Evolutionary conservation across 2,329 filamentous ascomycete genomes (phyloP).

Genomic region (Fusarium incarnatum): DNA sequence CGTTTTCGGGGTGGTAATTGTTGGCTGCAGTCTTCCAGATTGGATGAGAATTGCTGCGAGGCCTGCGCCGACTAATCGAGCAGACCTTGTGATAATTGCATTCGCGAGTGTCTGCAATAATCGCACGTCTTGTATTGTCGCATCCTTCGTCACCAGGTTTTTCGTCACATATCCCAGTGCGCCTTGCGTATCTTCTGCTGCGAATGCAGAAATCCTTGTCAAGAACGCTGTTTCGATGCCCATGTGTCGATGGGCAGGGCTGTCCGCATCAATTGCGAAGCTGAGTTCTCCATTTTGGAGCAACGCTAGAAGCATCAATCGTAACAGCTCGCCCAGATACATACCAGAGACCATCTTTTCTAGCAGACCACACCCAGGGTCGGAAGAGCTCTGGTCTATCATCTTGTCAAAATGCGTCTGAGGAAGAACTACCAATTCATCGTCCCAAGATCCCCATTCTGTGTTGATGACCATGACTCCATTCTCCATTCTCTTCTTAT

Average conservation of each 20-base stretch:
- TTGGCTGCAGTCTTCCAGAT: background rate
- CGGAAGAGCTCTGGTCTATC: conserved; percentile 4
- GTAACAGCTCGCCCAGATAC: conserved; percentile 6
- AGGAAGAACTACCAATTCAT: background rate
- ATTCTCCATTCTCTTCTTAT: fast-evolving
- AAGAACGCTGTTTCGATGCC: background rate
- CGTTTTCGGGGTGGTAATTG: background rate
- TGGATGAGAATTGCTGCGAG: conserved; percentile 5
- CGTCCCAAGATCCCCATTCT: conserved; percentile 22
- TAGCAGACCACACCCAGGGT: background rate
- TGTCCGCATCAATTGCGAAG: background rate
- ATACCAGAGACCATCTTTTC: conserved; percentile 23
- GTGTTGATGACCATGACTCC: conserved; percentile 12
- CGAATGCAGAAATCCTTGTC: background rate
- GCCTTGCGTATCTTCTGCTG: fast-evolving
- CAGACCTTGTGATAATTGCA: background rate
- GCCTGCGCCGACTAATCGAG: conserved; percentile 7
- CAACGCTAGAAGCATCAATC: background rate
- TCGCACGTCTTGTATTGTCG: background rate
- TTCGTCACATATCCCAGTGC: background rate
- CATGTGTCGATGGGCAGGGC: background rate
- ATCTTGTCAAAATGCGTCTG: conserved; percentile 12
- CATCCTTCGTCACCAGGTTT: background rate
- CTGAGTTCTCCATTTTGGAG: too few species aligned
- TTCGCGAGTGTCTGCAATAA: background rate